These are phyloP conservation scores for Trichoderma atroviride DNA, from an alignment of 2,329 filamentous ascomycete genomes.

Conservation along the genomic window DNA sequence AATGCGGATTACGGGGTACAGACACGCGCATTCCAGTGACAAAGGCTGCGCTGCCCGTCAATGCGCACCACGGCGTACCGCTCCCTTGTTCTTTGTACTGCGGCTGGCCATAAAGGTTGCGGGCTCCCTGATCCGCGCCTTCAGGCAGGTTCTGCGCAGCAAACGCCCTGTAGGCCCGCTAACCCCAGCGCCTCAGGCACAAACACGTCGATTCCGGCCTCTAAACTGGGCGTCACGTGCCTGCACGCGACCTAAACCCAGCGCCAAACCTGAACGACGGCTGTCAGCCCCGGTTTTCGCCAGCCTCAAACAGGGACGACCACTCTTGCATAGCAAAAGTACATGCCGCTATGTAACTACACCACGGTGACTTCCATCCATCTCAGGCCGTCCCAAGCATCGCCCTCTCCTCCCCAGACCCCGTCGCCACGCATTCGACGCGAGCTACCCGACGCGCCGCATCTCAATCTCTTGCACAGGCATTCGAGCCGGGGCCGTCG, in stretches of 20 bases:
- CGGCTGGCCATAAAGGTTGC: background rate
- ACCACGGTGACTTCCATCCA: constrained; percentile 41
- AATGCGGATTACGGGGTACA: constrained; percentile 1
- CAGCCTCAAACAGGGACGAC: constrained; percentile 30
- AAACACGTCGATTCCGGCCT: background rate
- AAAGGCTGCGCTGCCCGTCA: background rate
- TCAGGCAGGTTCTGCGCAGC: background rate
- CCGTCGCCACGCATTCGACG: constrained; percentile 23
- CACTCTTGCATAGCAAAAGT: constrained; percentile 38
- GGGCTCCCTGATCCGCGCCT: background rate
- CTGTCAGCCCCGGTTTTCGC: constrained; percentile 28
- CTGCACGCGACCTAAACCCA: constrained; percentile 14
- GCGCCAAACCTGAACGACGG: constrained; percentile 26
- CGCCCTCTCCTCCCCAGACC: constrained; percentile 8
- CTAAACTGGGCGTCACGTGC: constrained; percentile 26
- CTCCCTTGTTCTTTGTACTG: background rate
- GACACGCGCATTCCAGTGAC: constrained; percentile 11
- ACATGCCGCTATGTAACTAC: constrained; percentile 40
- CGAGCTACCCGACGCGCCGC: constrained; percentile 19
- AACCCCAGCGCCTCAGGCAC: background rate
- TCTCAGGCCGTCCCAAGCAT: constrained; percentile 22
- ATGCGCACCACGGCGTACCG: background rate
- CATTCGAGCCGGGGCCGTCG: constrained; percentile 6
- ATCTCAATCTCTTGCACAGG: constrained; percentile 8
- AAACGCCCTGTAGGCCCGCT: constrained; percentile 5